Conservation (phyloP, 257 asterid genomes). For the Handroanthus guayacan region DNA sequence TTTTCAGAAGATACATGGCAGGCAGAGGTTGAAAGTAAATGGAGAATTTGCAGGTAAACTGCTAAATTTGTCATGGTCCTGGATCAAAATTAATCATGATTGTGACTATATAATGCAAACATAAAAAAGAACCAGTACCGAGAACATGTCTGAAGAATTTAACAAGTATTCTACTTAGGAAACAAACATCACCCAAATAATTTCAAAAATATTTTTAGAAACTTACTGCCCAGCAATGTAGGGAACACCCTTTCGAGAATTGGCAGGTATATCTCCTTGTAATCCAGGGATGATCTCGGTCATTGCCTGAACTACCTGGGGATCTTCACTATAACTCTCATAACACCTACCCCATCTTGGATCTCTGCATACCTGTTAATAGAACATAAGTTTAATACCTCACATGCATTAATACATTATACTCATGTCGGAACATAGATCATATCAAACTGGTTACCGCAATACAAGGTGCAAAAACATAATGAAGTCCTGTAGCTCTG, state of each 20-base stretch:
- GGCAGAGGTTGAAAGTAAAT: too few species aligned
- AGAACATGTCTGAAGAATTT: neutral
- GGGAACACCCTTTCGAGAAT: conserved; percentile 67
- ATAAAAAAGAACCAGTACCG: neutral
- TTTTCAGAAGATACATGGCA: neutral
- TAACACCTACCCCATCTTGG: conserved; percentile 92
- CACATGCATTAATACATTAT: neutral
- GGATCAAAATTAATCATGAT: conserved; percentile 17
- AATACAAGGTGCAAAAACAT: conserved; percentile 73
- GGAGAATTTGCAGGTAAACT: neutral
- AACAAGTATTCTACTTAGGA: neutral
- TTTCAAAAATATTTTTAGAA: neutral
- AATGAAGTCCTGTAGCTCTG: conserved; percentile 71
- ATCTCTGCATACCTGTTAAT: conserved; percentile 76
- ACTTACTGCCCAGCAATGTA: conserved; percentile 71
- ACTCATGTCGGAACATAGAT: neutral
- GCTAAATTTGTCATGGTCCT: neutral
- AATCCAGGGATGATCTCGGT: conserved; percentile 79
- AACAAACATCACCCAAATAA: neutral
- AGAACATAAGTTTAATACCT: neutral
- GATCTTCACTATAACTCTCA: conserved; percentile 84
- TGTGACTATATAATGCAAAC: neutral
- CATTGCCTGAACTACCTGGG: conserved; percentile 63
- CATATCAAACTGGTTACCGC: conserved; percentile 50
- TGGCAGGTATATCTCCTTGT: conserved; percentile 68